Base-by-base conservation (phyloP, 2,329 filamentous ascomycete genomes). In the Magnaporthiopsis rhizophila region DNA sequence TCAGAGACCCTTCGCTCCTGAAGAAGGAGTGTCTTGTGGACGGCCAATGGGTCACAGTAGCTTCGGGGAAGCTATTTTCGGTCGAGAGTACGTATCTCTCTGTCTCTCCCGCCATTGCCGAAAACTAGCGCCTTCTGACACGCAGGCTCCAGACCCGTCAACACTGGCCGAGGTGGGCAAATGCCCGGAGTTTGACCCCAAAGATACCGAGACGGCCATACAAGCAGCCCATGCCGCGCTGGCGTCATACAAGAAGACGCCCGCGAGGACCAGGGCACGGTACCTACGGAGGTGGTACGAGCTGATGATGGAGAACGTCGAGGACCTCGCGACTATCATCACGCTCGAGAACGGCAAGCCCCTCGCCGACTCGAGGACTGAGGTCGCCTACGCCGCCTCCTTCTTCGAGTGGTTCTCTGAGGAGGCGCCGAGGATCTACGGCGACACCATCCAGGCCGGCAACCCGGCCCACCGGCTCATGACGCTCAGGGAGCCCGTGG, bases 291-390 rank as follows among this genome's bases (percentile, higher is more conserved):
- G 86, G 74, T 90, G 87, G 87, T 87, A 87, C 73, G 80, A 89
- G 68, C 76, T 89, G 65, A 86, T 88, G 80, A 72, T 86, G 24
- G 85, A 88, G 59, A 88, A 89, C 66, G 80, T 81, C 30, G 86
- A 89, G 24, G 87, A 90, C 67, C 73, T 68, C 12, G 66, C 86
- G 0, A 87, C 81, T 59, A 75, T 90, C 64, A 87, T 89, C 67
- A 88, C 85, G 36, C 87, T 86, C 81, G 87, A 90, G 75, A 90
- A 89, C 67, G 87, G 87, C 58, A 89, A 89, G 75, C 85, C 87
- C 0, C 69, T 87, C 9, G 80, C 81, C 6, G 85, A 87, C 68
- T 81, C 85, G 13, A 83, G 81, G 71, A 84, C 83, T n/a, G 85
- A 87, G 71, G 80, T 84, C 15, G 76, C 76, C 59, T 87, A 86